Conservation (phyloP, 768 basidiomycete species). For the Boletus pseudo-olivaceus region DNA sequence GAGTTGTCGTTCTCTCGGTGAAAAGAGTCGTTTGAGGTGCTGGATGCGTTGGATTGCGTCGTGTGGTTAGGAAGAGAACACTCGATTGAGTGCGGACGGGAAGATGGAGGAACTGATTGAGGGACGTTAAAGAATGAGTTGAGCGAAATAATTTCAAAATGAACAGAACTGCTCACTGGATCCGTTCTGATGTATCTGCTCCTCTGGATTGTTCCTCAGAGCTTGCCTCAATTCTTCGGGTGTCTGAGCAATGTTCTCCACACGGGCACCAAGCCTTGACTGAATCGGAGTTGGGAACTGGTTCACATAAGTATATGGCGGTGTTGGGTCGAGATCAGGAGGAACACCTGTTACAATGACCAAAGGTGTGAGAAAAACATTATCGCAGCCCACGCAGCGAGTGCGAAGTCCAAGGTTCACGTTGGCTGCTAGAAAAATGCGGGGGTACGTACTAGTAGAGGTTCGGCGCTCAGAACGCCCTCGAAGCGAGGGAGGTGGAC, state of each 20-base stretch:
- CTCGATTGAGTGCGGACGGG: neutral
- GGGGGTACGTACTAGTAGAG: neutral
- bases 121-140: neutral
- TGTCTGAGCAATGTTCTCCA: constrained; percentile 12
- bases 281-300: neutral
- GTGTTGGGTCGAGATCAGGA: constrained; percentile 22
- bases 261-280: neutral
- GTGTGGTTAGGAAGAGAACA: neutral
- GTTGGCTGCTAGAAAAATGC: neutral
- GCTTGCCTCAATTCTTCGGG: constrained; percentile 23
- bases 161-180: neutral
- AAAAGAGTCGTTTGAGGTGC: constrained; percentile 2
- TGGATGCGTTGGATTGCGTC: constrained; percentile 5
- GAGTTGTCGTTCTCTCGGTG: neutral
- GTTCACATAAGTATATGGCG: constrained; percentile 17
- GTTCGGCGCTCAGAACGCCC: constrained; percentile 2
- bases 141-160: neutral
- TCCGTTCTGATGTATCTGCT: neutral
- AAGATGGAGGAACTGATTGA: neutral
- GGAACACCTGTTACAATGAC: neutral
- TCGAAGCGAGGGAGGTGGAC: constrained; percentile 1
- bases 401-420: neutral
- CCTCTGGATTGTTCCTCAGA: constrained; percentile 9
- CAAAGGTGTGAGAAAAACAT: neutral
- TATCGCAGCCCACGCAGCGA: neutral